Evolutionary conservation across 495 filamentous ascomycete genomes (phyloP).

Genomic region (Neurospora terricola): DNA sequence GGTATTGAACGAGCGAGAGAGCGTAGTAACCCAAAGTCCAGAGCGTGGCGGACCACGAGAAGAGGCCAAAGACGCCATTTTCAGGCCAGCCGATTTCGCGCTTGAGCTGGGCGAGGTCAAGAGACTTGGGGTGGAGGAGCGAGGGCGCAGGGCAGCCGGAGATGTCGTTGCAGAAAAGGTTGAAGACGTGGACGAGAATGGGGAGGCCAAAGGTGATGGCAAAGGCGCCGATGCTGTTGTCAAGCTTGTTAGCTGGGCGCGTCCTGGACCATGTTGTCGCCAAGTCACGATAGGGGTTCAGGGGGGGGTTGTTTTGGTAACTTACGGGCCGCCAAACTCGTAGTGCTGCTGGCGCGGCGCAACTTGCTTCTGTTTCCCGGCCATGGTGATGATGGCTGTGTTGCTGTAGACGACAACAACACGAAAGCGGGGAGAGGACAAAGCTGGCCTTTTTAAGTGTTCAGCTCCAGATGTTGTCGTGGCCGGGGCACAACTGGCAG

Average conservation of each 20-base stretch:
- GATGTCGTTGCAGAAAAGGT: slow-evolving; percentile 85
- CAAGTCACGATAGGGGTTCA: neutral
- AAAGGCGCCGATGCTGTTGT: slow-evolving; percentile 58
- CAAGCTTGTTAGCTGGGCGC: neutral
- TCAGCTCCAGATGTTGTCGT: neutral
- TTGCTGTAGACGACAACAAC: neutral
- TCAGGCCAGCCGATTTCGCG: slow-evolving; percentile 69
- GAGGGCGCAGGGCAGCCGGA: slow-evolving; percentile 85
- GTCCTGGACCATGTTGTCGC: neutral
- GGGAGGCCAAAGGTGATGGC: slow-evolving; percentile 71
- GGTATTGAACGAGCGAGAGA: slow-evolving; percentile 63
- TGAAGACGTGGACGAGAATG: slow-evolving; percentile 57
- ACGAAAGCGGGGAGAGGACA: neutral
- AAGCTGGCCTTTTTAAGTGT: neutral
- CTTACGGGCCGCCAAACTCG: slow-evolving; percentile 85
- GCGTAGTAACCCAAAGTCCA: slow-evolving; percentile 72
- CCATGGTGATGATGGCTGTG: slow-evolving; percentile 11
- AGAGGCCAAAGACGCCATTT: slow-evolving; percentile 52
- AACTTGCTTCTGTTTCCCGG: slow-evolving; percentile 12
- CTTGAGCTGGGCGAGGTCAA: slow-evolving; percentile 63
- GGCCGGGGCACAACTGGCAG: neutral
- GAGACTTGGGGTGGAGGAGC: slow-evolving; percentile 62
- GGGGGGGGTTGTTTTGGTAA: slow-evolving; percentile 13
- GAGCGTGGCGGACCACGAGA: slow-evolving; percentile 49
- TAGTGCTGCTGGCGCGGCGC: slow-evolving; percentile 39